Evolutionary conservation across 306 rosid genomes (phyloP).

Genomic region (Prunus padus): DNA sequence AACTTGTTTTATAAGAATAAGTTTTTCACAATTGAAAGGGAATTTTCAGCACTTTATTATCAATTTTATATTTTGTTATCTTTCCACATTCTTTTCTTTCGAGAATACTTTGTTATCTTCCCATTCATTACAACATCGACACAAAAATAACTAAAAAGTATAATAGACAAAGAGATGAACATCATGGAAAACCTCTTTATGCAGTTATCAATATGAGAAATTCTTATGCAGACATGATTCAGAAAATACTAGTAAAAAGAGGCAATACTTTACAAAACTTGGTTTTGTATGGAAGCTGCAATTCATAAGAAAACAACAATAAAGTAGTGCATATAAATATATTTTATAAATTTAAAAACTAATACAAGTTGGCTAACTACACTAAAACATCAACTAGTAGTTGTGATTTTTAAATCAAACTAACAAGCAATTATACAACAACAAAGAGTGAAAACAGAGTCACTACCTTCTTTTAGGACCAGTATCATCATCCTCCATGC

Average conservation of each 20-base stretch:
- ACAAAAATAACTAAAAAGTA: background rate
- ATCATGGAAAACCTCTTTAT: background rate
- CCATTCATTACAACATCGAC: background rate
- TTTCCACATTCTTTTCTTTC: background rate
- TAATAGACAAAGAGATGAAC: background rate
- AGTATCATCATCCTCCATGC: slow-evolving; percentile 44
- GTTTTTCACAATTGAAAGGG: background rate
- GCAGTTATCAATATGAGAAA: background rate
- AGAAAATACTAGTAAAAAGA: background rate
- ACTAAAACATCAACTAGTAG: background rate
- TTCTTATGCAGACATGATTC: background rate
- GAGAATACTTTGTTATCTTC: background rate
- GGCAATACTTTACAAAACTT: background rate
- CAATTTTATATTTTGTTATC: background rate
- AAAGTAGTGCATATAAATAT: background rate
- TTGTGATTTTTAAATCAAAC: background rate
- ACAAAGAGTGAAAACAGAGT: slow-evolving; percentile 6
- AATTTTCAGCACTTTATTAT: background rate
- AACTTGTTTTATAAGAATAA: background rate
- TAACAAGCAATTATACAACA: background rate
- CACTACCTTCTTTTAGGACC: slow-evolving; percentile 60
- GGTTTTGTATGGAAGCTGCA: background rate
- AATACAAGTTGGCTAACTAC: background rate
- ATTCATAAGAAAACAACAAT: background rate
- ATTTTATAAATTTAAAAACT: background rate